Conservation (phyloP, 148 eudicot species). For the Silene uniflora region DNA sequence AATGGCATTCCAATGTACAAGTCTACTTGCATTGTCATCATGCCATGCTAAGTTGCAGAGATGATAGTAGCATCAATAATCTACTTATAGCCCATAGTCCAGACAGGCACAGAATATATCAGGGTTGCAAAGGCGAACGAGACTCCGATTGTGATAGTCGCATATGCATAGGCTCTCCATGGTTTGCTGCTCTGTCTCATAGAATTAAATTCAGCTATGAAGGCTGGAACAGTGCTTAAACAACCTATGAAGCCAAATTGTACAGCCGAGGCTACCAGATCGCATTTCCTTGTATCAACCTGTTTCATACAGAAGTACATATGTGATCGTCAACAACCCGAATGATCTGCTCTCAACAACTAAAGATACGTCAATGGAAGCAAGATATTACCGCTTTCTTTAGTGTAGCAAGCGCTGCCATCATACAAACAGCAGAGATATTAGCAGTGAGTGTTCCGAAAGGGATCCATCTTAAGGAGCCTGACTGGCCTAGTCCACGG, state of each 20-base stretch:
- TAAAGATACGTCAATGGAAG: neutral
- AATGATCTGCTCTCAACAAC: too few relatives aligned
- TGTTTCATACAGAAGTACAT: constrained; percentile 14
- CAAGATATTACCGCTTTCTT: constrained; percentile 53
- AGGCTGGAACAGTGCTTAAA: too few relatives aligned
- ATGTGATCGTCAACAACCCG: too few relatives aligned
- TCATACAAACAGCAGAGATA: constrained; percentile 69
- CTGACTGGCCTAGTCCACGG: constrained; percentile 57
- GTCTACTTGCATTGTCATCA: neutral
- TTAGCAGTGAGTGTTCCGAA: constrained; percentile 83
- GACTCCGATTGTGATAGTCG: constrained; percentile 38
- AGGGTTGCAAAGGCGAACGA: constrained; percentile 72
- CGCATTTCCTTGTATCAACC: too few relatives aligned
- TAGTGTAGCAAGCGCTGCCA: constrained; percentile 76
- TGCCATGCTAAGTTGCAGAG: constrained; percentile 3
- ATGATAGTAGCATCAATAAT: neutral
- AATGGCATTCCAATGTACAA: constrained; percentile 11
- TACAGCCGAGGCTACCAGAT: too few relatives aligned
- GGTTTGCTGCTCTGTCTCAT: too few relatives aligned
- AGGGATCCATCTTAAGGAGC: constrained; percentile 66
- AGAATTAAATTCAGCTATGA: too few relatives aligned
- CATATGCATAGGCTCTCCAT: constrained; percentile 49
- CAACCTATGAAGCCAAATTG: too few relatives aligned
- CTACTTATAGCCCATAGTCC: constrained; percentile 48
- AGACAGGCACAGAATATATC: constrained; percentile 76